Base-by-base conservation (phyloP, 2,329 filamentous ascomycete species). In the Phoma sp. region DNA sequence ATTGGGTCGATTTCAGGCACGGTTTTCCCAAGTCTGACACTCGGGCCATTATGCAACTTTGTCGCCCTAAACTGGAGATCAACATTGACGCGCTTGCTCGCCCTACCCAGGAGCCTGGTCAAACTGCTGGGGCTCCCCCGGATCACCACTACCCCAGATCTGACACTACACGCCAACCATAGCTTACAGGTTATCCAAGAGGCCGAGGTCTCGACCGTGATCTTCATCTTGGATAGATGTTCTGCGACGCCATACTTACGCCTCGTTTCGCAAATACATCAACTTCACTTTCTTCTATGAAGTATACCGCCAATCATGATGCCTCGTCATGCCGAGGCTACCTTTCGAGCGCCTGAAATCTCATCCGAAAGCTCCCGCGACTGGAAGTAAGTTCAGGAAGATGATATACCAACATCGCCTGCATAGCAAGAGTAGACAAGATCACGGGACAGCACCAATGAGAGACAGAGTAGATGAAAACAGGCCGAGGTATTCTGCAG, bases 311-410 rank as follows among this genome's bases (percentile, higher is more conserved):
- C 51, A 58, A 58, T 58, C 43, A 58, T 9, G 8, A 7, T n/a
- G 10, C 10, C 13, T 7, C n/a, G 23, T 27, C 38, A 5, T 51
- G 42, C 55, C 55, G 55, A 58, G 51, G 55, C 41, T 41, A 24
- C 39, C 44, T 27, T 51, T 35, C 25, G 10, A 37, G 37, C 47
- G 22, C 9, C 23, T 22, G 30, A 36, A 2, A 49, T 33, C 23
- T 11, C 37, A 43, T 40, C 47, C 51, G 43, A 48, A 22, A 32
- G 43, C 36, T 47, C 37, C 55, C 51, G 51, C 33, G 22, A 38
- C 50, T 29, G 7, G 24, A 37, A 36, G 14, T 30, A 14, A 7
- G 13, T 24, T 32, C 36, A 48, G 40, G 18, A 18, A 18, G 18
- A 18, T 18, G 18, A 18, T 18, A 42, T 23, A 43, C 18, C 29